A percentile compares a stretch with the other conserved stretches of the same genome.
Conservation (phyloP, 2,329 filamentous ascomycete species). For the Pyricularia grisea region DNA sequence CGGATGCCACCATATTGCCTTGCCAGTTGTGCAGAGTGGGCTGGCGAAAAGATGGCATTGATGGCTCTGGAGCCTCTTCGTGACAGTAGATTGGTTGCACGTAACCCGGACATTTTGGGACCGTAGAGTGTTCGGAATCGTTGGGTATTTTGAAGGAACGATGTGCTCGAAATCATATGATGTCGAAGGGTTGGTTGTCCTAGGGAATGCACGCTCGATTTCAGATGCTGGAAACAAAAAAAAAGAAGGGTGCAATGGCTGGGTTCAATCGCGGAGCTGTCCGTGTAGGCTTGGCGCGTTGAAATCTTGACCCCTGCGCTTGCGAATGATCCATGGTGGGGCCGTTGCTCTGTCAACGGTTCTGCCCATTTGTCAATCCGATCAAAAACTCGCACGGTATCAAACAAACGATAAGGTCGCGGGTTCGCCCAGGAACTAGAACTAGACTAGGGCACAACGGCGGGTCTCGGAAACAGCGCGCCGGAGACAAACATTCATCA, state of each 20-base stretch:
- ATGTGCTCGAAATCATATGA: neutral
- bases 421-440: neutral
- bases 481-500: neutral
- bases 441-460: neutral
- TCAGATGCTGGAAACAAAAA: neutral
- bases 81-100: neutral
- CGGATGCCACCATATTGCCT: neutral
- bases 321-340: neutral
- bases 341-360: conserved; percentile 4
- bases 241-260: neutral
- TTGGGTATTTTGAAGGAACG: neutral
- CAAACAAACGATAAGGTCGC: conserved; percentile 1
- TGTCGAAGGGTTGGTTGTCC: neutral
- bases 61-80: neutral
- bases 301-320: neutral
- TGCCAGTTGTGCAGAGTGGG: neutral
- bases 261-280: neutral
- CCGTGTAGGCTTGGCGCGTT: neutral
- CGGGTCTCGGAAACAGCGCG: neutral
- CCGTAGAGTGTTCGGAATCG: neutral
- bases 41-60: neutral
- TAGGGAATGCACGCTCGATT: neutral
- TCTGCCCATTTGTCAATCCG: neutral
- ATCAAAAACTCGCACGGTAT: conserved; percentile 4
- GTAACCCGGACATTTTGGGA: neutral